A percentile compares a stretch with the other conserved stretches of the same genome.
These are phyloP conservation scores for Populus pruinosa DNA, from an alignment of 345 rosid species.

Conservation along the genomic window DNA sequence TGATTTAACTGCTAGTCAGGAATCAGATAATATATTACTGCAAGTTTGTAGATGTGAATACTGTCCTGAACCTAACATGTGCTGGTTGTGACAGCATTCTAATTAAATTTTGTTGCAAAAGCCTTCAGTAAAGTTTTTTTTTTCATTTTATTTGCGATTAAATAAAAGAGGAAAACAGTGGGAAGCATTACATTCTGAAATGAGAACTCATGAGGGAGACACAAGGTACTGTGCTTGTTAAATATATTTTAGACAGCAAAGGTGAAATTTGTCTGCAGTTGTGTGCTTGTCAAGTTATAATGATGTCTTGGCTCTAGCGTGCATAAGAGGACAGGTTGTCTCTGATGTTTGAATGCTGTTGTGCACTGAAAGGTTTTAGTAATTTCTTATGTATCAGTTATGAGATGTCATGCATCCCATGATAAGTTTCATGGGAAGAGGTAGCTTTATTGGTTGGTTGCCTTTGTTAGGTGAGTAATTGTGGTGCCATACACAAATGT, in stretches of 20 bases:
- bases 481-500: conserved; percentile 36
- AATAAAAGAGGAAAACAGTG: neutral
- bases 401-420: conserved; percentile 11
- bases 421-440: conserved; percentile 31
- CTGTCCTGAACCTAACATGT: neutral
- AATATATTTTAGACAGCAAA: neutral
- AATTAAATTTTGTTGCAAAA: neutral
- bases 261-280: neutral
- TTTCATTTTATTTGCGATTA: neutral
- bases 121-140: neutral
- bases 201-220: neutral
- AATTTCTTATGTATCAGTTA: neutral
- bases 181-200: neutral
- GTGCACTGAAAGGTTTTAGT: conserved; percentile 9
- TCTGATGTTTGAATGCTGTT: neutral
- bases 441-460: conserved; percentile 43
- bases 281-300: neutral
- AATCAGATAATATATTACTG: neutral
- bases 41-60: neutral
- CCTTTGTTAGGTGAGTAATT: conserved; percentile 62
- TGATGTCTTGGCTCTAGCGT: neutral
- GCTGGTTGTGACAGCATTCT: neutral
- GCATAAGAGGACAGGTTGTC: neutral
- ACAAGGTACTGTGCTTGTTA: neutral
- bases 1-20: neutral